Evolutionary conservation across 164 flowering plant species (phyloP), one percentile per base, ranked within the genome.

Genomic region (Piper longum): DNA sequence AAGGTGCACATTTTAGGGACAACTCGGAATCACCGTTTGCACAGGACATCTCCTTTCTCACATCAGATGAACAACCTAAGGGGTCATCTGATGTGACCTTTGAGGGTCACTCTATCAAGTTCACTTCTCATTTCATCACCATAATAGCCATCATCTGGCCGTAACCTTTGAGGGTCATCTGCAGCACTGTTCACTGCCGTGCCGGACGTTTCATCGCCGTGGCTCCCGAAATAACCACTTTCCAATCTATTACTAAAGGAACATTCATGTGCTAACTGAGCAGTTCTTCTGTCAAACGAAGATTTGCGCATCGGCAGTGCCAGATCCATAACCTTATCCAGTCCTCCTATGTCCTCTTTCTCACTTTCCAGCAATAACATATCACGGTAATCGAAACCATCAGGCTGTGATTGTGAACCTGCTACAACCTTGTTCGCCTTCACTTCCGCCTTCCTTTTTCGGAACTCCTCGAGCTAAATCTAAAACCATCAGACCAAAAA

Each of bases 31-130:
- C 67, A 61, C 40, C 45, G 54, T 70, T 67, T 63, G 63, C 67
- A 65, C 67, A 61, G 43, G 65, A 64, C 56, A 74, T 77, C 62
- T 64, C 67, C 45, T 75, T 77, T 41, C 60, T 73, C 44, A 16
- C 13, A 9, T 71, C 69, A 42, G 74, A 69, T 45, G 14, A 61
- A 17, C 56, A 41, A 66, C n/a, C n/a, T n/a, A n/a, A n/a, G n/a
- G n/a, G n/a, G n/a, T n/a, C n/a, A n/a, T n/a, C n/a, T n/a, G n/a
- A n/a, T n/a, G n/a, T n/a, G n/a, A n/a, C n/a, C n/a, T n/a, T n/a
- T n/a, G n/a, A n/a, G n/a, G n/a, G n/a, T n/a, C n/a, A 61, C 39
- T 41, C n/a, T 41, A 4, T n/a, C 7, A 13, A n/a, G 42, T 13
- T 60, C 12, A 4, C 5, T 57, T 36, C 26, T 57, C 63, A 48